Percentiles rank a stretch among this genome's conserved stretches.
phyloP scores from a whole-genome alignment of 257 asterid species.

The Solanum appendiculatum region DNA sequence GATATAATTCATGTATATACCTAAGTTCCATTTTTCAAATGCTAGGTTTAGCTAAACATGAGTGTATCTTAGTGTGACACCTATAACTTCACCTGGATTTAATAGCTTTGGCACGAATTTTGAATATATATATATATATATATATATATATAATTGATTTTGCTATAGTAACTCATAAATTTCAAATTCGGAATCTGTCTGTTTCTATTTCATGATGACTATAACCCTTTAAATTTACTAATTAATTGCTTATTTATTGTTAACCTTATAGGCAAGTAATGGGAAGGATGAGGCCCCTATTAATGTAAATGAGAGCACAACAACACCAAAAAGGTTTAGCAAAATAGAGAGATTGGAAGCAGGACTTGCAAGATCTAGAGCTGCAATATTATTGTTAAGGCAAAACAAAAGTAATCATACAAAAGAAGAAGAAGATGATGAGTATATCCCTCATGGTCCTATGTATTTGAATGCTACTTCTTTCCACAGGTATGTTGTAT shows the following conservation, averaged over 20 bases:
- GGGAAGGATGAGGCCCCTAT: not conserved
- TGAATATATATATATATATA: too few species aligned
- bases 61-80: not conserved
- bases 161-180: too few species aligned
- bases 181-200: too few species aligned
- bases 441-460: constrained; percentile 47
- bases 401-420: constrained; percentile 1
- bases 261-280: not conserved
- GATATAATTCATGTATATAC: not conserved
- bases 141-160: too few species aligned
- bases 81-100: not conserved
- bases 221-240: not conserved
- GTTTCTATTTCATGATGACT: not conserved
- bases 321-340: constrained; percentile 8
- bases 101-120: not conserved
- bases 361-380: constrained; percentile 39
- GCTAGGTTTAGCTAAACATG: not conserved
- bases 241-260: not conserved
- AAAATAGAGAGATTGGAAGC: constrained; percentile 35
- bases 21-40: not conserved
- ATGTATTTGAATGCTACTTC: constrained; percentile 49
- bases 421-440: constrained; percentile 9
- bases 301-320: not conserved
- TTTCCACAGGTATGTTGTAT: constrained; percentile 38
- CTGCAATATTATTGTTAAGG: constrained; percentile 18